Base-by-base conservation (phyloP, 1,284 basidiomycete genomes). In the Paramarasmius palmivorus region DNA sequence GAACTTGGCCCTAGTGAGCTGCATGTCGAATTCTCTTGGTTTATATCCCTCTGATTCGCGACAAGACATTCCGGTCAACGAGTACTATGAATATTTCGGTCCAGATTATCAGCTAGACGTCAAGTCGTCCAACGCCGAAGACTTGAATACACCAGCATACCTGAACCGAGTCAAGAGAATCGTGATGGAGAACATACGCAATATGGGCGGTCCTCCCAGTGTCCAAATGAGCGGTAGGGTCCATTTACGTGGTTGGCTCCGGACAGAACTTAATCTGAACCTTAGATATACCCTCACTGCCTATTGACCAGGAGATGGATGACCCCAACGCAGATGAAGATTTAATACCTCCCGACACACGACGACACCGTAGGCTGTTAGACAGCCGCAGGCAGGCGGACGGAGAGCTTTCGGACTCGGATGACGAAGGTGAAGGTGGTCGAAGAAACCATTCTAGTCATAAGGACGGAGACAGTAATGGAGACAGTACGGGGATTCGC, bases 51-150 rank as follows among this genome's bases (percentile, higher is more conserved):
- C n/a, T 25, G 38, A n/a, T n/a, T n/a, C n/a, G n/a, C n/a, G n/a
- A n/a, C n/a, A 65, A 94, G 93, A 92, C 63, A 95, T 98, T 51
- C 95, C 95, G 0, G 90, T 95, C 59, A 98, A 98, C 65, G 95
- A 98, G 71, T 98, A 99, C 73, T 98, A 97, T 70, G 96, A 99
- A 69, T 99, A 99, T 73, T 99, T 98, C 70, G 97, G 97, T 0
- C 97, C 97, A 1, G 93, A 97, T 64, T 98, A 99, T 65, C 86
- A 94, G 64, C 81, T 99, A n/a, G 95, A 99, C 66, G 97, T 99
- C 23, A 91, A 91, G 60, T 78, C 95, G 4, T 96, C 93, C 29
- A 99, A 99, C 68, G 93, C 95, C 66, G 94, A 98, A 62, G 95
- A 99, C 65, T 78, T 96, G 74, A 99, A 99, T 68, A 93, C 93